Base-by-base conservation (phyloP, 2,329 filamentous ascomycete species). In the Alternaria rosae region DNA sequence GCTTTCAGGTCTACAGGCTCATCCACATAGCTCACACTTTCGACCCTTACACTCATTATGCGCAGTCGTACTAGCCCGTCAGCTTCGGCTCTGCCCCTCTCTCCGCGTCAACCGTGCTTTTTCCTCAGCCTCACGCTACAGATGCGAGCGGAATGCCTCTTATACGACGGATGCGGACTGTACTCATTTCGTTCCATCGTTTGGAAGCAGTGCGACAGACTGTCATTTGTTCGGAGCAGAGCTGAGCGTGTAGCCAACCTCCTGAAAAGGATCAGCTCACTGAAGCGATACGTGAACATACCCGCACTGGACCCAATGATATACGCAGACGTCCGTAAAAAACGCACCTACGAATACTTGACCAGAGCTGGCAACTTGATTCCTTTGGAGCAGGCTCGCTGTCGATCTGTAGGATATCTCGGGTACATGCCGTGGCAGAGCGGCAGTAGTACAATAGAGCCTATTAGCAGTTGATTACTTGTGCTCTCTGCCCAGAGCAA, bases 111-210 rank as follows among this genome's bases (percentile, higher is more conserved):
- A 44, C 6, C 17, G 17, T 51, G 20, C 21, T 47, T 50, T 26
- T 51, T 21, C 48, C 47, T 35, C 50, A 54, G 45, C 38, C 58
- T 57, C 50, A 26, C 43, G 43, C 59, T 23, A 38, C 28, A 23
- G 58, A 59, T 38, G 56, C 55, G 56, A 54, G 43, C 17, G 25
- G 9, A 20, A 17, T 38, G 25, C 43, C 44, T 21, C 12, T 28
- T 17, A 54, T 23, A 38, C 26, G 25, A 42, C 42, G 41, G 50
- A 41, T 10, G 28, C 42, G 48, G 20, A 32, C 17, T 13, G 48
- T 38, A 8, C 35, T 25, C 6, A 50, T 44, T 13, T 13, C 32
- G 42, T 26, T 38, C 17, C 17, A 42, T 45, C 25, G 30, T 21
- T 35, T 30, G 48, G 12, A 59, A 15, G 43, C 55, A 54, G 55